phyloP scores from a whole-genome alignment of 1,284 basidiomycete species.

The Heterobasidion occidentale region DNA sequence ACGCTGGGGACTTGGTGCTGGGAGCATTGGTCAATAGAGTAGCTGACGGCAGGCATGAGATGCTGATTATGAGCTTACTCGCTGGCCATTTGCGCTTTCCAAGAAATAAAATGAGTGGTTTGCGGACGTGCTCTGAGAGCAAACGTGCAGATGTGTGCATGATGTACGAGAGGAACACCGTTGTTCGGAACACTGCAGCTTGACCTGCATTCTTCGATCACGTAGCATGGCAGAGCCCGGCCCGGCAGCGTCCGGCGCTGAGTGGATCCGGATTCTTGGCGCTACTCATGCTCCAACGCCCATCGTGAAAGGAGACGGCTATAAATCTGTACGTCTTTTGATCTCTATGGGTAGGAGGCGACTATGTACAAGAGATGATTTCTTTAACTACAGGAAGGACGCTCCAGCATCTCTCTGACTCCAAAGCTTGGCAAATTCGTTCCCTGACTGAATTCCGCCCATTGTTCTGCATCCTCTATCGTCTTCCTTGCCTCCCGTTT shows the following conservation, averaged over 20 bases:
- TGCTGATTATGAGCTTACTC: constrained; percentile 29
- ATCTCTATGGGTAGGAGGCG: background rate
- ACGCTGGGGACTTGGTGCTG: constrained; percentile 53
- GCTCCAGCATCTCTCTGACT: background rate
- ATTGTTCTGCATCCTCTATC: constrained; percentile 19
- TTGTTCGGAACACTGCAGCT: too few relatives aligned
- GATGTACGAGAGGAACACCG: background rate
- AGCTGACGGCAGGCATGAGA: background rate
- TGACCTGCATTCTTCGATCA: too few relatives aligned
- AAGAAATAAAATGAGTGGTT: constrained; percentile 74
- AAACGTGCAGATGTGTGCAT: constrained; percentile 45
- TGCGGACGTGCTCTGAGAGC: constrained; percentile 23
- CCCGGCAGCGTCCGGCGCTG: too few relatives aligned
- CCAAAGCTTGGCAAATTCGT: constrained; percentile 19
- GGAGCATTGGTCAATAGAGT: background rate
- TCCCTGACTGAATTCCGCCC: constrained; percentile 19
- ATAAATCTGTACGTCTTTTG: background rate
- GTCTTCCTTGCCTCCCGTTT: constrained; percentile 19
- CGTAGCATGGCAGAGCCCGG: too few relatives aligned
- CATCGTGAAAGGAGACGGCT: background rate
- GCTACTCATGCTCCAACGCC: too few relatives aligned
- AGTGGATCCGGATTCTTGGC: too few relatives aligned
- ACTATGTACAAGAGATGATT: too few relatives aligned
- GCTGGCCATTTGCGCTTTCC: constrained; percentile 62
- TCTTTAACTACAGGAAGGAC: background rate